Evolutionary conservation across 2,329 filamentous ascomycete genomes (phyloP), one percentile per base, ranked within the genome.

Genomic region (Aspergillus candidus): DNA sequence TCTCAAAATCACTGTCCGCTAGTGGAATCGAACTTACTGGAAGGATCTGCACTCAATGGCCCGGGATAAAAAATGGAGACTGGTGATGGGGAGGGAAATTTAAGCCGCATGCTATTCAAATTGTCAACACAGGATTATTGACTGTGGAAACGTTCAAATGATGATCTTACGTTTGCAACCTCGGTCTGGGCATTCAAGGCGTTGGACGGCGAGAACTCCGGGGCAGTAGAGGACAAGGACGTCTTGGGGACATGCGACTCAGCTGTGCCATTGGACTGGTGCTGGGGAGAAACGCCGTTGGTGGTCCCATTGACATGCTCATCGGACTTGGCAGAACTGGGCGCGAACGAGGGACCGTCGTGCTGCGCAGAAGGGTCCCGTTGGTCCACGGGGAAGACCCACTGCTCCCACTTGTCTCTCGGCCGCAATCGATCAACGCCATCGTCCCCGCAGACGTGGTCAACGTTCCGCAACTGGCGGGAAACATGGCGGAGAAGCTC

Each of bases 401-500:
- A 97, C 53, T 83, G 80, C 53, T 84, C 76, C 88, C 89, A 96
- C 18, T 80, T 82, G 14, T 88, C 77, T 18, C 79, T 78, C 47
- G 81, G 79, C 40, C 93, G 84, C 36, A 97, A 65, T 35, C 88
- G 79, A 63, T 96, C 88, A 39, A 83, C 72, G 29, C 84, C 83
- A 62, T 96, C 88, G 22, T 86, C 79, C 33, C 86, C 84, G 30
- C 82, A 68, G 37, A 84, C 76, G 57, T 87, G 83, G 55, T 97
- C 89, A 47, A 95, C 77, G 32, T 76, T 77, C 8, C 75, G 74
- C 1, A 88, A 88, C 50, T 84, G 78, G 44, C 84, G 78, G 60
- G 86, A 90, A 11, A 85, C 88, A 43, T 78, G 75, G 48, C 86
- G 86, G 48, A 97, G 72, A 43, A 90, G 67, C 32, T 87, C 82